These are phyloP conservation scores for Astragalus membranaceus DNA, from an alignment of 306 rosid genomes.

Conservation along the genomic window DNA sequence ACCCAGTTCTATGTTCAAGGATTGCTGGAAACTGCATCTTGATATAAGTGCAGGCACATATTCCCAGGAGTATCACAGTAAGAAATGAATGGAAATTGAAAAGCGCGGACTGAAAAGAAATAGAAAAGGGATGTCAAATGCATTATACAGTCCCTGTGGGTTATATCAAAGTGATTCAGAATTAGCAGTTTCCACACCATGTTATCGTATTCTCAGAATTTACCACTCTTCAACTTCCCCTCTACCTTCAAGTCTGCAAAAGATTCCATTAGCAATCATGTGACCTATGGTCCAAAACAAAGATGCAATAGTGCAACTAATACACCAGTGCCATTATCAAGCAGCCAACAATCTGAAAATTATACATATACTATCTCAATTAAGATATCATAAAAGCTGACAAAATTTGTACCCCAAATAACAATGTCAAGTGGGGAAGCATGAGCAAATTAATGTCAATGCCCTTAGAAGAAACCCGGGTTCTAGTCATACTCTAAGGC, in stretches of 20 bases:
- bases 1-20: slow-evolving; percentile 48
- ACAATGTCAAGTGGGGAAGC: background rate
- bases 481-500: slow-evolving; percentile 27
- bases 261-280: slow-evolving; percentile 2
- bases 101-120: slow-evolving; percentile 41
- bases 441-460: slow-evolving; percentile 26
- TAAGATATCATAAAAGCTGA: background rate
- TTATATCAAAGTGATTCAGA: background rate
- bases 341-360: background rate
- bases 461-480: slow-evolving; percentile 68
- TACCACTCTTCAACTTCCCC: slow-evolving; percentile 18
- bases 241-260: background rate
- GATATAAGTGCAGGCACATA: slow-evolving; percentile 44
- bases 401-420: background rate
- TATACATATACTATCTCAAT: background rate
- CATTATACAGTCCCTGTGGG: background rate
- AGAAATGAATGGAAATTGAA: slow-evolving; percentile 51
- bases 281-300: background rate
- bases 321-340: background rate
- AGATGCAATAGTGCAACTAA: background rate
- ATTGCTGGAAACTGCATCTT: slow-evolving; percentile 50
- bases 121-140: slow-evolving; percentile 13
- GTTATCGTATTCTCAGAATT: background rate
- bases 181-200: slow-evolving; percentile 22
- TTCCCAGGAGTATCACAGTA: slow-evolving; percentile 41